Percentiles rank a stretch among this genome's conserved stretches.
phyloP scores from a whole-genome alignment of 1,139 yeast genomes.

The Pichiaceae sp. region DNA sequence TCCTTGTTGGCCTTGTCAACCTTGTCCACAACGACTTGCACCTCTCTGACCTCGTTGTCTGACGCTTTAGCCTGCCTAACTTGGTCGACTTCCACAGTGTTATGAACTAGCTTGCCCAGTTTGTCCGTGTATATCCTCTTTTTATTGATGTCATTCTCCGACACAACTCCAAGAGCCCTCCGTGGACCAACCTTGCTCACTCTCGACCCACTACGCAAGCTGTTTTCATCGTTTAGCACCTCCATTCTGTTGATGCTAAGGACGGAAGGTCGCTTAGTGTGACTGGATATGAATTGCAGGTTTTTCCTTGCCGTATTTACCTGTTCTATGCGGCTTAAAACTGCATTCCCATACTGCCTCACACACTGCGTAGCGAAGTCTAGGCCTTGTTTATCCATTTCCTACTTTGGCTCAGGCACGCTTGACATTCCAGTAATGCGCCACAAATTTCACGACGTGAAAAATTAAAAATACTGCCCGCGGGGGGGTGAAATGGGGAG shows the following conservation, averaged over 20 bases:
- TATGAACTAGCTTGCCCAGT: neutral
- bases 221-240: neutral
- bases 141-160: neutral
- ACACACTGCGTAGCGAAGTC: too few species aligned
- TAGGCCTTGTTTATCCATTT: neutral
- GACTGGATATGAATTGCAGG: too few species aligned
- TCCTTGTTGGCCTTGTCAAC: neutral
- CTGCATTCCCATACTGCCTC: too few species aligned
- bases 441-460: too few species aligned
- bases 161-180: neutral
- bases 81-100: neutral
- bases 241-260: neutral
- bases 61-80: too few species aligned
- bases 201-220: neutral
- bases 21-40: too few species aligned
- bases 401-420: neutral
- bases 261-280: too few species aligned
- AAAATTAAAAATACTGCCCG: too few species aligned
- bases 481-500: too few species aligned
- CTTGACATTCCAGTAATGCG: neutral
- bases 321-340: neutral
- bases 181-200: neutral
- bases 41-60: too few species aligned
- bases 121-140: neutral
- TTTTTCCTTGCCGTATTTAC: too few species aligned